Evolutionary conservation across 345 rosid genomes (phyloP).

Genomic region (Citrus maxima): DNA sequence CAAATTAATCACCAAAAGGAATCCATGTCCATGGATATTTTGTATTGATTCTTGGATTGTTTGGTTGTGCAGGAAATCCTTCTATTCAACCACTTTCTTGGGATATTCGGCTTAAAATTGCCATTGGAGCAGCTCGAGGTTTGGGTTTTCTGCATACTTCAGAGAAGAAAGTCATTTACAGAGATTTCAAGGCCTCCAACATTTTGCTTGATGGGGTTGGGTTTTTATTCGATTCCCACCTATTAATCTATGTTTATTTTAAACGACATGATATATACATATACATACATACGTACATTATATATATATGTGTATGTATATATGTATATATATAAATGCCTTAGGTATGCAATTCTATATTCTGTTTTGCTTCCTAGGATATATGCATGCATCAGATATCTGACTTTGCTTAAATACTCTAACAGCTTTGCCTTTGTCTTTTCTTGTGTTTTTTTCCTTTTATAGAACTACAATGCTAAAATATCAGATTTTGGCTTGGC

Average conservation of each 20-base stretch:
- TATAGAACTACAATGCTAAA: constrained; percentile 52
- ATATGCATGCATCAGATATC: background rate
- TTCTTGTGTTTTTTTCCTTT: background rate
- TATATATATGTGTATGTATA: too few relatives aligned
- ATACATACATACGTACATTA: background rate
- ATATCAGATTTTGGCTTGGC: constrained; percentile 73
- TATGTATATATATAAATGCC: background rate
- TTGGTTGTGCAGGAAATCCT: constrained; percentile 37
- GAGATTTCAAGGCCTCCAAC: constrained; percentile 85
- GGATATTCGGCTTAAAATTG: constrained; percentile 75
- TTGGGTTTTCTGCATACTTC: constrained; percentile 70
- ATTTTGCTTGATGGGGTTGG: constrained; percentile 74
- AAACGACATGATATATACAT: background rate
- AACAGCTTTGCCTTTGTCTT: background rate
- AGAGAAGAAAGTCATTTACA: constrained; percentile 69
- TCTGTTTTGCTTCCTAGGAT: background rate
- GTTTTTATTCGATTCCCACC: constrained; percentile 6
- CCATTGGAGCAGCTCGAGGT: constrained; percentile 78
- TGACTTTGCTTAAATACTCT: background rate
- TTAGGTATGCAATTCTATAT: background rate
- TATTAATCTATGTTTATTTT: background rate
- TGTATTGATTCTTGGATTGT: constrained; percentile 1
- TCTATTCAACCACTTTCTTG: constrained; percentile 66
- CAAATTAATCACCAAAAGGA: background rate
- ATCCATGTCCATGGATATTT: background rate